These are phyloP conservation scores for Apiospora kogelbergensis DNA, from an alignment of 2,329 filamentous ascomycete species.

Conservation along the genomic window DNA sequence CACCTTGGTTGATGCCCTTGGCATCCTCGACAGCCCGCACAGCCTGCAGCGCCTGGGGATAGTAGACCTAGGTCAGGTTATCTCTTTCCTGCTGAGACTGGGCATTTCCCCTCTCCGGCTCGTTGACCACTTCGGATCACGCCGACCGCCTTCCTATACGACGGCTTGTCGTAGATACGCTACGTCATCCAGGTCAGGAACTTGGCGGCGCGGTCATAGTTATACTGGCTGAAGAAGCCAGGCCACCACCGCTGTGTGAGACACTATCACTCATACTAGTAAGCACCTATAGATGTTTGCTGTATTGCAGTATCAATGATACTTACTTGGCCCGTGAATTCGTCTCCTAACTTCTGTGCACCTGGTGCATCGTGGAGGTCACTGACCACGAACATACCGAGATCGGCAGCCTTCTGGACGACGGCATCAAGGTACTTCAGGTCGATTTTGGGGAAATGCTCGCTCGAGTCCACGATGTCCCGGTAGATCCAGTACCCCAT, in stretches of 20 bases:
- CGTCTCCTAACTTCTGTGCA: conserved; percentile 37
- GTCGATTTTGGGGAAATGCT: conserved; percentile 51
- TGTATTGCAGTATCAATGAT: background rate
- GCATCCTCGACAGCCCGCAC: conserved; percentile 42
- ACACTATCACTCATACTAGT: background rate
- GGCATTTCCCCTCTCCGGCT: conserved; percentile 32
- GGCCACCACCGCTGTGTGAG: conserved; percentile 21
- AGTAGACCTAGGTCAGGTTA: conserved; percentile 36
- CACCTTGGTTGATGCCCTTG: conserved; percentile 32
- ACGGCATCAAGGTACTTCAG: conserved; percentile 39
- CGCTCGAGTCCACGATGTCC: conserved; percentile 46
- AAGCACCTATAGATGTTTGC: background rate
- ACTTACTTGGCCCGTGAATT: conserved; percentile 36
- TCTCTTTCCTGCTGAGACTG: conserved; percentile 22
- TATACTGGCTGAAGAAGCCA: conserved; percentile 46
- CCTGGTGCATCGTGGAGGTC: conserved; percentile 43
- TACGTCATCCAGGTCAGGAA: conserved; percentile 46
- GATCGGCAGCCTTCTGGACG: conserved; percentile 32
- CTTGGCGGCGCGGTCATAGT: conserved; percentile 44
- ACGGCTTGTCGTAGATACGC: conserved; percentile 37
- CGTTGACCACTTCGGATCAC: conserved; percentile 49
- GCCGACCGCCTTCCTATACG: conserved; percentile 43
- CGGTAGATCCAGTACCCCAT: conserved; percentile 57
- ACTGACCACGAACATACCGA: conserved; percentile 45
- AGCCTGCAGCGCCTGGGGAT: conserved; percentile 39